Percentiles rank a stretch among this genome's conserved stretches.
phyloP scores from a whole-genome alignment of 2,329 filamentous ascomycete species.

The Fusarium nanum region DNA sequence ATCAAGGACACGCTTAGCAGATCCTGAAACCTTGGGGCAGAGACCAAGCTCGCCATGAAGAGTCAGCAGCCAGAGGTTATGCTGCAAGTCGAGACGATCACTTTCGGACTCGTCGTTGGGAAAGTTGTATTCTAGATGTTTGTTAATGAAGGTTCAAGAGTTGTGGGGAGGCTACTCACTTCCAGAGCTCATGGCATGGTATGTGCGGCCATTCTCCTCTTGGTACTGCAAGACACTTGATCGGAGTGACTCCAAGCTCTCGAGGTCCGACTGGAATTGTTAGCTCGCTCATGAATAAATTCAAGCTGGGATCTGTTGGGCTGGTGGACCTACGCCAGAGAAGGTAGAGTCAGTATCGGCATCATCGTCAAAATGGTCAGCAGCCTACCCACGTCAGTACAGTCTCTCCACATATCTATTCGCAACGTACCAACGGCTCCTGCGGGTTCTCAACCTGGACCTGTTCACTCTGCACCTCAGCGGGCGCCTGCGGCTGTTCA shows the following conservation, averaged over 20 bases:
- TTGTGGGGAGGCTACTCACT: neutral
- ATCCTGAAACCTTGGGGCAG: neutral
- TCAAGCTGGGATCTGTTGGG: too few species aligned
- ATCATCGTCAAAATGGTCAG: slow-evolving; percentile 1
- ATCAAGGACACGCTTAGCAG: slow-evolving; percentile 4
- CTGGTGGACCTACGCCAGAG: slow-evolving; percentile 5
- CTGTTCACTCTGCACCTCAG: neutral
- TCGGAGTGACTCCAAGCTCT: slow-evolving; percentile 13
- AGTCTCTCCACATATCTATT: accelerated
- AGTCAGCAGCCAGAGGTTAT: slow-evolving; percentile 13
- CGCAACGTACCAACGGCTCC: neutral
- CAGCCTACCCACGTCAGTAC: neutral
- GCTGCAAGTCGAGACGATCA: slow-evolving; percentile 14
- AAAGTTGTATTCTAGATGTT: neutral
- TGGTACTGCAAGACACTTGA: slow-evolving; percentile 11
- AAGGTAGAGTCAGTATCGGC: slow-evolving; percentile 5
- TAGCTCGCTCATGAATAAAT: too few species aligned
- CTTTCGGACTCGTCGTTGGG: slow-evolving; percentile 13
- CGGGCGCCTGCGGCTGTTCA: neutral
- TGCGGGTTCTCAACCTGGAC: neutral
- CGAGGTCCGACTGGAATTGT: neutral
- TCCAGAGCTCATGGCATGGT: slow-evolving; percentile 15
- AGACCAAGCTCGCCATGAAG: slow-evolving; percentile 13
- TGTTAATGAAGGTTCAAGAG: neutral
- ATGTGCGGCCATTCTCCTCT: slow-evolving; percentile 15